Percentiles rank a stretch among this genome's conserved stretches.
phyloP scores from a whole-genome alignment of 2,329 filamentous ascomycete species.

The Nannizzia gypsea region DNA sequence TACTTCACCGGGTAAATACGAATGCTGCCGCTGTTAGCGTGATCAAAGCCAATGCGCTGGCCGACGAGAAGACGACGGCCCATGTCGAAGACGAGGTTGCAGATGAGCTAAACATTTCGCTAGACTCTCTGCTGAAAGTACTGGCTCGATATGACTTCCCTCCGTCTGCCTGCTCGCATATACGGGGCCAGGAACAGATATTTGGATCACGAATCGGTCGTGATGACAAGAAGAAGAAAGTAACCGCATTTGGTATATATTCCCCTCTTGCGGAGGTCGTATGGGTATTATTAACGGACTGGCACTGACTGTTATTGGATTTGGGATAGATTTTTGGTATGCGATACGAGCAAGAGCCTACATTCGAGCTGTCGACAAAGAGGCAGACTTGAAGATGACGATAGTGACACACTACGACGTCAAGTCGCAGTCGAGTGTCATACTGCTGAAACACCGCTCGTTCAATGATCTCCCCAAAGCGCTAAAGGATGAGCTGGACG shows the following conservation, averaged over 20 bases:
- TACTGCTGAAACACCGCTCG: constrained; percentile 9
- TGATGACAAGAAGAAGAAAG: constrained; percentile 4
- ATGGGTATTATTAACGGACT: background rate
- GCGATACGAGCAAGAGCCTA: constrained; percentile 10
- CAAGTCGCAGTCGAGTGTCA: constrained; percentile 7
- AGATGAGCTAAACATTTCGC: constrained; percentile 10
- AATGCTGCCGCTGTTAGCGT: constrained; percentile 3
- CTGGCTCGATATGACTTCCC: constrained; percentile 11
- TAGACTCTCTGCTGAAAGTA: constrained; percentile 9
- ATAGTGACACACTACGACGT: constrained; percentile 12
- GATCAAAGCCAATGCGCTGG: constrained; percentile 9
- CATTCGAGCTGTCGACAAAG: constrained; percentile 9
- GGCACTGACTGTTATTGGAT: background rate
- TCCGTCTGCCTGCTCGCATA: constrained; percentile 11
- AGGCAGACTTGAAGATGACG: constrained; percentile 11
- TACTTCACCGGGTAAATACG: constrained; percentile 4
- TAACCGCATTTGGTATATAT: constrained; percentile 6
- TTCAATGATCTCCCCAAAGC: constrained; percentile 9
- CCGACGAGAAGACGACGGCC: constrained; percentile 7
- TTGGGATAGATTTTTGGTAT: constrained; percentile 9
- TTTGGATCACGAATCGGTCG: constrained; percentile 9
- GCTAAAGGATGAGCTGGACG: constrained; percentile 6
- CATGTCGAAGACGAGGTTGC: background rate
- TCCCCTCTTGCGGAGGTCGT: background rate
- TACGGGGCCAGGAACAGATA: constrained; percentile 10